A percentile compares a stretch with the other conserved stretches of the same genome.
These are phyloP conservation scores for Uronychia binucleata DNA, from an alignment of 73 alveolate species.

Conservation along the genomic window DNA sequence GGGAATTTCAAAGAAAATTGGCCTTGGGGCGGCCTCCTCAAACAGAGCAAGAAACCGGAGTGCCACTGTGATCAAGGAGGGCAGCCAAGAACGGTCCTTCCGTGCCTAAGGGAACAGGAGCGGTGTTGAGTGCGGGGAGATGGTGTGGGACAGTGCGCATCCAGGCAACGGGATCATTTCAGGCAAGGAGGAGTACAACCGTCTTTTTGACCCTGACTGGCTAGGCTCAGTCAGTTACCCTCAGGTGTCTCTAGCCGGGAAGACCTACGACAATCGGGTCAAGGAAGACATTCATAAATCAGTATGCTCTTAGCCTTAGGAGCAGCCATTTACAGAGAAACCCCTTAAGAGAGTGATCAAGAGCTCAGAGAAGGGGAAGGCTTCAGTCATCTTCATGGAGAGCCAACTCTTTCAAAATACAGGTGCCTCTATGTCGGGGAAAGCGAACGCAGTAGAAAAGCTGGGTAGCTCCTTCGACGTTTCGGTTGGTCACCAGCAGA, in stretches of 20 bases:
- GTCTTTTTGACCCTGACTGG: neutral
- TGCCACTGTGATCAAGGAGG: neutral
- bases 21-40: neutral
- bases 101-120: neutral
- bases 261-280: too few species aligned
- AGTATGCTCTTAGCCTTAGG: too few species aligned
- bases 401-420: neutral
- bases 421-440: neutral
- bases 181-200: neutral
- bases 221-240: neutral
- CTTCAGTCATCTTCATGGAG: neutral
- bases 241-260: neutral
- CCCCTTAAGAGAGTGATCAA: neutral
- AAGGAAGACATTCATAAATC: too few species aligned
- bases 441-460: too few species aligned
- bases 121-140: neutral
- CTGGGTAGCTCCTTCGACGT: too few species aligned
- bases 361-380: neutral
- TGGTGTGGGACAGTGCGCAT: too few species aligned
- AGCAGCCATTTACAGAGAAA: too few species aligned
- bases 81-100: neutral
- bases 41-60: neutral
- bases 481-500: neutral
- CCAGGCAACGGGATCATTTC: too few species aligned
- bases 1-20: neutral